Base-by-base conservation (phyloP, 768 basidiomycete genomes). In the Suillus weaverae region DNA sequence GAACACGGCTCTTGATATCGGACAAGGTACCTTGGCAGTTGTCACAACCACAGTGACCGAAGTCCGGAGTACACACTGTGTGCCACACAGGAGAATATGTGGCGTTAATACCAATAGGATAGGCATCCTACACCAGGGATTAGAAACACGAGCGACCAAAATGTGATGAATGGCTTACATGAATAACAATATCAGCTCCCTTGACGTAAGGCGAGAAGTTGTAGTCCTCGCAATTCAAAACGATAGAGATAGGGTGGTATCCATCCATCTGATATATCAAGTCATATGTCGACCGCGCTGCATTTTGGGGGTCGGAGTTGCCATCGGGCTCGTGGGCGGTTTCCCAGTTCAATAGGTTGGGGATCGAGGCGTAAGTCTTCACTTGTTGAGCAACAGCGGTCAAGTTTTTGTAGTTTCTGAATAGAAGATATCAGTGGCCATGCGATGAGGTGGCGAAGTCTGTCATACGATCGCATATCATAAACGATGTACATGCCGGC, bases 251-350 rank as follows among this genome's bases (percentile, higher is more conserved):
- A 0, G 86, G 86, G 66, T 87, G 87, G 71, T 88, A 88, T 0
- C 83, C 83, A 61, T 88, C 86, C 5, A 84, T 69, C 22, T 74
- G 62, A 65, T 81, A 76, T 63, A 89, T 84, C 39, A 79, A 66
- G 61, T 85, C 80, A 63, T 84, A 83, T 1, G 86, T 72, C 1
- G 48, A 59, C 1, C 63, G 66, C 5, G 90, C 86, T 0, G 89
- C 88, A 62, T 82, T 77, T n/a, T 86, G 71, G 2, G 90, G 88
- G 65, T 90, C 88, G 0, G 82, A 81, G 22, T 84, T 86, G 46
- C 90, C 89, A 62, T 91, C 89, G 1, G 86, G 89, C 70, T 92
- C 89, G 69, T 91, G 89, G 7, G 83, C 87, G 9, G 88, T 90
- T 70, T 91, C 90, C 86, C 87, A 89, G 0, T 86, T 74, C 13